phyloP scores from a whole-genome alignment of 768 basidiomycete species.

The Phylloporus arenicola region DNA sequence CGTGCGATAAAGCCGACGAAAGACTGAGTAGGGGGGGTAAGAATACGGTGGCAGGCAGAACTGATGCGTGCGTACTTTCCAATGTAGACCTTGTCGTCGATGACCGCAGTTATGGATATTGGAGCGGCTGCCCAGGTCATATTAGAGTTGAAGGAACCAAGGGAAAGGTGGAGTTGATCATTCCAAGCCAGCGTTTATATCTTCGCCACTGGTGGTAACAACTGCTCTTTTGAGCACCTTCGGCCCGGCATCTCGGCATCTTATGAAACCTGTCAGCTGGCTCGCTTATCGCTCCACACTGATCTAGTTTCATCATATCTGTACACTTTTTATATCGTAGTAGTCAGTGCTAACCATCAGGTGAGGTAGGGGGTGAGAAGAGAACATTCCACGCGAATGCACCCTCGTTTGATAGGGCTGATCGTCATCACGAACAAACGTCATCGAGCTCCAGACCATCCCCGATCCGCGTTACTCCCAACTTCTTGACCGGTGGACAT shows the following conservation, averaged over 20 bases:
- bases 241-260: conserved; percentile 21
- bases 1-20: conserved; percentile 30
- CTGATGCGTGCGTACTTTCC: conserved; percentile 29
- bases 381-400: no score
- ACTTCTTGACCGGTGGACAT: no score
- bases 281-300: neutral
- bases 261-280: neutral
- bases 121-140: conserved; percentile 30
- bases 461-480: no score
- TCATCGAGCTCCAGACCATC: no score
- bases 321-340: no score
- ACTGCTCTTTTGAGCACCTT: neutral
- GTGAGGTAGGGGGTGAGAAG: no score
- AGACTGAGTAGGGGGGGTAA: conserved; percentile 17
- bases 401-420: no score
- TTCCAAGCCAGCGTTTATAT: conserved; percentile 16
- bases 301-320: neutral
- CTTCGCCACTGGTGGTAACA: neutral
- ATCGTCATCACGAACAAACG: no score
- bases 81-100: conserved; percentile 30
- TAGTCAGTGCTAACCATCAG: no score
- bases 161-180: conserved; percentile 10
- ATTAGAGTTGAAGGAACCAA: conserved; percentile 1
- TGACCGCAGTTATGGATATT: conserved; percentile 23
- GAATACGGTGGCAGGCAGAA: neutral